Evolutionary conservation across 371 early-diverging fungal species (phyloP), one percentile per base, ranked within the genome.

Genomic region (Sporodiniella umbellata): DNA sequence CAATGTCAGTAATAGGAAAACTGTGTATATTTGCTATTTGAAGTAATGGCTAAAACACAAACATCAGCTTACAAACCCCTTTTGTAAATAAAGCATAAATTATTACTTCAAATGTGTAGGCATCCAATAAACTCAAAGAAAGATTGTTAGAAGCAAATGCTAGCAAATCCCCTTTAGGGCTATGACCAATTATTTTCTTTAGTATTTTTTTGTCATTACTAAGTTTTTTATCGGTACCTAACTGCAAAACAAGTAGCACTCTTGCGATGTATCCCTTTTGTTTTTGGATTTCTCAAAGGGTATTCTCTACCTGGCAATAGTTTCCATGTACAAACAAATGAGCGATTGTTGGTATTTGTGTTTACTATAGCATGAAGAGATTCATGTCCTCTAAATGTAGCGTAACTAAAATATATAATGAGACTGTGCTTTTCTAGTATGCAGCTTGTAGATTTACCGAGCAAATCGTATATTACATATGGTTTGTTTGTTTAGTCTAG

Each of bases 81-180:
- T n/a, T n/a, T n/a, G n/a, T n/a, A n/a, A n/a, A n/a, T n/a, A n/a
- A n/a, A n/a, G n/a, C n/a, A n/a, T n/a, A n/a, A n/a, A 53, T 33
- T n/a, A 40, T 58, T 65, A 85, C 82, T 43, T 69, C 63, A 25
- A 86, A 62, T 25, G 79, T 60, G 38, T 65, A 70, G 26, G 80
- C 72, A 53, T 83, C 81, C 46, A 81, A 69, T 1, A 88, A 54
- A 10, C 70, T 77, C 44, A 87, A 63, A 25, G 70, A 58, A 40
- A 79, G 45, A 46, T 85, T 81, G 1, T 78, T 70, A 1, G 83
- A 75, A 15, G 78, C 83, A 61, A 79, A 81, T 0, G 86, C 87
- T 18, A 88, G 58, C 42, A 84, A 31, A 40, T 62, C 58, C 14
- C 86, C 88, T 25, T 62, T 53, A 8, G 63, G 54, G 45, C 85